A percentile compares a stretch with the other conserved stretches of the same genome.
Conservation (phyloP, 140 eudicot species). For the Ambrosia hybrid region DNA sequence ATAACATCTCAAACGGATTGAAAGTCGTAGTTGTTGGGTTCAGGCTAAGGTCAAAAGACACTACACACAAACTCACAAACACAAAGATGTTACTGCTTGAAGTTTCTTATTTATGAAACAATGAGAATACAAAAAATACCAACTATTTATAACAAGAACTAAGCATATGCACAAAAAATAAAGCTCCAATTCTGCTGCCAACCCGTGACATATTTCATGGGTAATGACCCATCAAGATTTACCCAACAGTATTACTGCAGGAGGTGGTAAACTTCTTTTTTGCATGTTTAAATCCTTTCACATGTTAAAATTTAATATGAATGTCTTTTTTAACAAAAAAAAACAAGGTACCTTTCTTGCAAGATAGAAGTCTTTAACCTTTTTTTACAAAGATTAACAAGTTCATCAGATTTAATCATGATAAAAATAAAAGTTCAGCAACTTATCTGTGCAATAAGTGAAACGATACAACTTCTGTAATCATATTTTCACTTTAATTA, state of each 20-base stretch:
- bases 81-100: no score
- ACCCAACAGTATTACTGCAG: no score
- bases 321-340: not conserved
- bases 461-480: not conserved
- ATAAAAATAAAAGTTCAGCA: not conserved
- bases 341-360: not conserved
- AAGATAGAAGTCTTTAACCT: not conserved
- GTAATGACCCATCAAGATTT: no score
- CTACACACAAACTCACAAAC: no score
- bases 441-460: not conserved
- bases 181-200: no score
- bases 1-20: no score
- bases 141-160: not conserved
- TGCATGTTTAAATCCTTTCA: not conserved
- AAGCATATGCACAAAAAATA: no score
- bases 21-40: not conserved
- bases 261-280: not conserved
- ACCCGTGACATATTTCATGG: no score
- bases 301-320: not conserved
- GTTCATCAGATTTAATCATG: not conserved
- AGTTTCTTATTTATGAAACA: no score
- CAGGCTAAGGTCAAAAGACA: no score
- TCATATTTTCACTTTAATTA: not conserved
- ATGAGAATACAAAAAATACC: no score
- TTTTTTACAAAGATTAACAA: not conserved